Evolutionary conservation across 2,329 filamentous ascomycete species (phyloP).

Genomic region (Colletotrichum tropicale): DNA sequence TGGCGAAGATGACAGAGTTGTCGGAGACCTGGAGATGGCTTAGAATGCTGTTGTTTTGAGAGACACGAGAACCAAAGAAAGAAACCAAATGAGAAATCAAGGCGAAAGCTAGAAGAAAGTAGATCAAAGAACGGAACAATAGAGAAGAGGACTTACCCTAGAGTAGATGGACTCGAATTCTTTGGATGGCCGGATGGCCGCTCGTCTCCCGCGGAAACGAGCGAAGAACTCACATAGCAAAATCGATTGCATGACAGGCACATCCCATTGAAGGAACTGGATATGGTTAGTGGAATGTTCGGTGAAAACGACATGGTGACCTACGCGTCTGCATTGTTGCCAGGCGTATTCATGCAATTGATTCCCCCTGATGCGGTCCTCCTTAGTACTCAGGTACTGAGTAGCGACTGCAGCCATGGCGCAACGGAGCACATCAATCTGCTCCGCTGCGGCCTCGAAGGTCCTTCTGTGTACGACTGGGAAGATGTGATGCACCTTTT

Average conservation of each 20-base stretch:
- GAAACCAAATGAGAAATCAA: slow-evolving; percentile 24
- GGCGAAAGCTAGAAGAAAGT: slow-evolving; percentile 23
- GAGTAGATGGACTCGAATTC: slow-evolving; percentile 56
- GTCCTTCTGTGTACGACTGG: slow-evolving; percentile 56
- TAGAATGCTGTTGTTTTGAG: slow-evolving; percentile 24
- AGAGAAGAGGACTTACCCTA: slow-evolving; percentile 48
- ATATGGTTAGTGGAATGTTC: not conserved
- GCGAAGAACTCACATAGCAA: slow-evolving; percentile 60
- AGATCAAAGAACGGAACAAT: slow-evolving; percentile 29
- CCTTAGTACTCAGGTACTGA: slow-evolving; percentile 51
- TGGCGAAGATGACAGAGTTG: slow-evolving; percentile 30
- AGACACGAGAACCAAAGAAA: slow-evolving; percentile 25
- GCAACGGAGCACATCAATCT: slow-evolving; percentile 49
- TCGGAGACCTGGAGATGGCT: slow-evolving; percentile 44
- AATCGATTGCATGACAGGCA: slow-evolving; percentile 58
- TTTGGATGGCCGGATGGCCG: slow-evolving; percentile 50
- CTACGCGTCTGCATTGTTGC: slow-evolving; percentile 54
- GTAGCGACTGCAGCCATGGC: slow-evolving; percentile 64
- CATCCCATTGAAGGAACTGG: slow-evolving; percentile 53
- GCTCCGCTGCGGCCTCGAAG: slow-evolving; percentile 44
- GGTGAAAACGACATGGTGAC: slow-evolving; percentile 25
- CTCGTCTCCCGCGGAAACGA: slow-evolving; percentile 58
- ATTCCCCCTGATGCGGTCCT: slow-evolving; percentile 54
- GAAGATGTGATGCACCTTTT: slow-evolving; percentile 50
- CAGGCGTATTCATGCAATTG: slow-evolving; percentile 56